Evolutionary conservation across 164 flowering plant genomes (phyloP), one percentile per base, ranked within the genome.

Genomic region (Annona cherimola): DNA sequence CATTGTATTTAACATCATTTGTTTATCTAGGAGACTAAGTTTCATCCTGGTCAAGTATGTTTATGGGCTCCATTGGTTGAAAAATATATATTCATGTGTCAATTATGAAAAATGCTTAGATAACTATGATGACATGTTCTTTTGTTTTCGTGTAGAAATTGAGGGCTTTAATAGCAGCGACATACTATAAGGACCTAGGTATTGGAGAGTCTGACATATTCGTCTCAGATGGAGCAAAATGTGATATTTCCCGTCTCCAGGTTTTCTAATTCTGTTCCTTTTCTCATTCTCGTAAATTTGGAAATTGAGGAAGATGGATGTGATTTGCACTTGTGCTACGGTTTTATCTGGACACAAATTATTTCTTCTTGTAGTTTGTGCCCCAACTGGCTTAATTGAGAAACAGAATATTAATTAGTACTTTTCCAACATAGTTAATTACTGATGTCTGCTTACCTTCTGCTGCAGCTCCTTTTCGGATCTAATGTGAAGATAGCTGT

Each of bases 221-320:
- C 85, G 94, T 95, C 35, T 95, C 99, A 41, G 98, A 93, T 86
- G 99, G 99, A 62, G 98, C 99, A 69, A 90, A 95, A 79, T 87
- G 96, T 82, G 99, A 95, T 79, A 93, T 95, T 74, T 89, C 98
- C 16, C 94, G 98, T 61, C 96, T 95, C 76, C 98, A 93, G 98
- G 99, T 92, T 79, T 74, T 54, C 41, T 69, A 40, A 39, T 20
- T 54, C 35, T 40, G 5, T 18, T 0, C 16, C 50, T 26, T 9
- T 19, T 8, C 0, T 50, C 4, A 8, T 11, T 35, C 18, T 39
- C 16, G 1, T 7, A 20, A 42, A 11, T 18, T 65, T 12, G 45
- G 42, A 60, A 50, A 7, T 46, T 11, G 57, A 50, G 14, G 57
- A 11, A 50, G 14, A 50, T 50, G 14, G 2, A 9, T 11, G 61